Conservation (phyloP, 192 early-diverging fungal species). For the Podila epicladia region DNA sequence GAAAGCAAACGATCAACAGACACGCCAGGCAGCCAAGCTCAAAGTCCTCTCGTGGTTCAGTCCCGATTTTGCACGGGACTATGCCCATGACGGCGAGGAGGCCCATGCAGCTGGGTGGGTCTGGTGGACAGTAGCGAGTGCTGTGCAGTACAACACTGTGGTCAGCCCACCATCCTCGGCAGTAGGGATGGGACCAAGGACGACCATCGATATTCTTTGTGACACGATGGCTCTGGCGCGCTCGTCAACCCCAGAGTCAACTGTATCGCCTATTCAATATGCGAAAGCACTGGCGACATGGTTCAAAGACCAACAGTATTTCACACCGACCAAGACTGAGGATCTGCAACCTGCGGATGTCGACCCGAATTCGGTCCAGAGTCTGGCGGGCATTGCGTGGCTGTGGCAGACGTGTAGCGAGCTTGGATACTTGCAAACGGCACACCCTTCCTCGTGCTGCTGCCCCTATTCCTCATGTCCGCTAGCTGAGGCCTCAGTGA, state of each 20-base stretch:
- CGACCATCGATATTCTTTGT: slow-evolving; percentile 33
- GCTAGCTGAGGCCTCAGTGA: slow-evolving; percentile 11
- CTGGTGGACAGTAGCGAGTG: slow-evolving; percentile 47
- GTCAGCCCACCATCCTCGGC: slow-evolving; percentile 9
- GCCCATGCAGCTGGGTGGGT: slow-evolving; percentile 45
- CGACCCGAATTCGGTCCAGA: slow-evolving; percentile 41
- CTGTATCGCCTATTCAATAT: background rate
- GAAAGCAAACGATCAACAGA: background rate
- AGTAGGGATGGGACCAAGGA: slow-evolving; percentile 1
- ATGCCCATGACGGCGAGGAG: slow-evolving; percentile 31
- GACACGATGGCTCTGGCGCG: slow-evolving; percentile 21
- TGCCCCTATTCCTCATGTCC: slow-evolving; percentile 53
- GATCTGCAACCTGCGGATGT: slow-evolving; percentile 44
- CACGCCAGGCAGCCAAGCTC: slow-evolving; percentile 28
- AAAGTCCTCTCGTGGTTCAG: slow-evolving; percentile 37
- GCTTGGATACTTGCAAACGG: slow-evolving; percentile 70
- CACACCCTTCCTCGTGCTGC: slow-evolving; percentile 29
- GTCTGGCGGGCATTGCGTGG: slow-evolving; percentile 50
- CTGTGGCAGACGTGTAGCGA: slow-evolving; percentile 78
- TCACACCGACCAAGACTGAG: slow-evolving; percentile 38
- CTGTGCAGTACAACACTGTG: slow-evolving; percentile 38
- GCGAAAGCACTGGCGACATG: slow-evolving; percentile 20
- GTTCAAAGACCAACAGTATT: slow-evolving; percentile 34
- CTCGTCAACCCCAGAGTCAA: background rate
- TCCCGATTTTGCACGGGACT: slow-evolving; percentile 37